phyloP scores from a whole-genome alignment of 1,284 basidiomycete genomes.

The Trichosporon faecale region DNA sequence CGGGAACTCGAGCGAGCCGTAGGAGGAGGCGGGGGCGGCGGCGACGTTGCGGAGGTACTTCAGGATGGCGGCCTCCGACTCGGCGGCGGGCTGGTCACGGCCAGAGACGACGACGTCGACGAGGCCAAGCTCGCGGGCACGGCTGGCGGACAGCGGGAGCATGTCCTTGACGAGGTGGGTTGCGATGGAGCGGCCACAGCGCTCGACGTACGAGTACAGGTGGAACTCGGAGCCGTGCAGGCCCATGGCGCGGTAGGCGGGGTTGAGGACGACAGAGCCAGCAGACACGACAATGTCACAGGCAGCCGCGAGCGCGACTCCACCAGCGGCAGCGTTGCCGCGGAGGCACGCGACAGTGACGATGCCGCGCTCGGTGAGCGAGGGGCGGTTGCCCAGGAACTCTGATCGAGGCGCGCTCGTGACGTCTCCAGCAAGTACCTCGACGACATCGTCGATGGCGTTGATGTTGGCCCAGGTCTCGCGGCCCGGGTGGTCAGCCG shows the following conservation, averaged over 20 bases:
- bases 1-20: slow-evolving; percentile 17
- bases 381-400: slow-evolving; percentile 36
- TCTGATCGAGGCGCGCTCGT: slow-evolving; percentile 35
- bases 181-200: slow-evolving; percentile 47
- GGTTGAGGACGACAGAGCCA: slow-evolving; percentile 53
- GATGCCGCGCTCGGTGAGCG: slow-evolving; percentile 50
- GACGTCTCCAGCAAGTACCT: slow-evolving; percentile 44
- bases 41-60: slow-evolving; percentile 29
- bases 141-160: slow-evolving; percentile 50
- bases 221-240: slow-evolving; percentile 54
- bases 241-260: slow-evolving; percentile 54
- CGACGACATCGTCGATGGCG: slow-evolving; percentile 52
- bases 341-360: slow-evolving; percentile 53
- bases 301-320: slow-evolving; percentile 54
- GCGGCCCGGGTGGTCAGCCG: slow-evolving; percentile 45
- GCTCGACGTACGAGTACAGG: slow-evolving; percentile 51
- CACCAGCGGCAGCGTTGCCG: slow-evolving; percentile 55
- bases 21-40: slow-evolving; percentile 15
- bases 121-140: slow-evolving; percentile 39
- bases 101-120: slow-evolving; percentile 43
- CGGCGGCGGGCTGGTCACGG: slow-evolving; percentile 21
- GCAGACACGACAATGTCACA: slow-evolving; percentile 52
- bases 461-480: slow-evolving; percentile 57
- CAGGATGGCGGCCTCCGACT: slow-evolving; percentile 28
- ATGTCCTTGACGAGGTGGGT: slow-evolving; percentile 48